Evolutionary conservation across 148 eudicot genomes (phyloP).

Genomic region (Diospyros kaki): DNA sequence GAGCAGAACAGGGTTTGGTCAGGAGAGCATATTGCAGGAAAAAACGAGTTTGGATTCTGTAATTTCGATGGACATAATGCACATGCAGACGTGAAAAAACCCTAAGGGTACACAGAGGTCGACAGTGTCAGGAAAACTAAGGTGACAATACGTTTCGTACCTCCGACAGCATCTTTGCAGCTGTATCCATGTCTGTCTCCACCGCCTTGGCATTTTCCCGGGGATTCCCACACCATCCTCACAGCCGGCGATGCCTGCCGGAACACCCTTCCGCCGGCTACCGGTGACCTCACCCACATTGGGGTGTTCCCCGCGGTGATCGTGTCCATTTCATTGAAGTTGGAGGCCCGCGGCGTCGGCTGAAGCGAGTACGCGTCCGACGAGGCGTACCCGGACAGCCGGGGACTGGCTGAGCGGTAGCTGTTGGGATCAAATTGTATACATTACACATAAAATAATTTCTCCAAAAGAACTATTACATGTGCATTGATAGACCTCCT

Average conservation of each 20-base stretch:
- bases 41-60: background rate
- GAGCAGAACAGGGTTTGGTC: too few relatives aligned
- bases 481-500: too few relatives aligned
- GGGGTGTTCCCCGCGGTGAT: conserved; percentile 18
- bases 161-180: conserved; percentile 23
- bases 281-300: conserved; percentile 25
- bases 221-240: conserved; percentile 28
- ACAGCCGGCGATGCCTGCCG: conserved; percentile 20
- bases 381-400: conserved; percentile 36
- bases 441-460: too few relatives aligned
- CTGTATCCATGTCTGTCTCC: conserved; percentile 3
- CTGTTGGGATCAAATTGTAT: too few relatives aligned
- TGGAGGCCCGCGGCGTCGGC: conserved; percentile 40
- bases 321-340: conserved; percentile 31
- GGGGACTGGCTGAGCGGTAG: conserved; percentile 26
- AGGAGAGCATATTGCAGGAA: background rate
- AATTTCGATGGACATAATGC: background rate
- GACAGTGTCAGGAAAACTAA: background rate
- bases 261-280: conserved; percentile 14
- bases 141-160: conserved; percentile 8
- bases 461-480: too few relatives aligned
- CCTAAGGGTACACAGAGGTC: background rate
- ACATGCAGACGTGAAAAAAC: background rate
- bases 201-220: conserved; percentile 6
- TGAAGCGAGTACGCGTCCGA: conserved; percentile 37